phyloP scores from a whole-genome alignment of 371 early-diverging fungal genomes.

The Apophysomyces ossiformis region DNA sequence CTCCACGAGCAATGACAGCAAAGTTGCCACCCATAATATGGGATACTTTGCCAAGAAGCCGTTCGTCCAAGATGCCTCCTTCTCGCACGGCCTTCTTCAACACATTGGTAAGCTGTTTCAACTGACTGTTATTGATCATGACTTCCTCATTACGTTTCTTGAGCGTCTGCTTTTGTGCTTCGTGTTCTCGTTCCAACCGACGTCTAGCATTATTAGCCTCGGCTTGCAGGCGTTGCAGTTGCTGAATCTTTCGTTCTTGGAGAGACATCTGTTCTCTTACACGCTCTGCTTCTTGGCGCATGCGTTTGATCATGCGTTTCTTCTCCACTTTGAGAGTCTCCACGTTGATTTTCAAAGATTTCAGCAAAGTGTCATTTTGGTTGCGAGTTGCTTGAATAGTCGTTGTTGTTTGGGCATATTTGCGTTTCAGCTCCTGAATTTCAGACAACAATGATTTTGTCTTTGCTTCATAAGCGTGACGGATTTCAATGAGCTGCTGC shows the following conservation, averaged over 20 bases:
- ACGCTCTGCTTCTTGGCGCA: slow-evolving; percentile 75
- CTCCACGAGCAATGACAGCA: slow-evolving; percentile 37
- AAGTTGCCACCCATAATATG: slow-evolving; percentile 52
- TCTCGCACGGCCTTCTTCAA: slow-evolving; percentile 57
- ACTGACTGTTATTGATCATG: slow-evolving; percentile 58
- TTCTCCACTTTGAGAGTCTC: slow-evolving; percentile 79
- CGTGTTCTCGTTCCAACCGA: slow-evolving; percentile 70
- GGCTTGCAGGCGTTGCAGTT: slow-evolving; percentile 71
- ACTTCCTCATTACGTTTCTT: slow-evolving; percentile 63
- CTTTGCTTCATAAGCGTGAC: slow-evolving; percentile 71
- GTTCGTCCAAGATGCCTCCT: slow-evolving; percentile 52
- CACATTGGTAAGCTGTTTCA: slow-evolving; percentile 55
- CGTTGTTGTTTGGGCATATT: slow-evolving; percentile 61
- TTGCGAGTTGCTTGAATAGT: slow-evolving; percentile 60
- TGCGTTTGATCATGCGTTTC: slow-evolving; percentile 77
- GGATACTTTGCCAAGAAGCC: slow-evolving; percentile 42
- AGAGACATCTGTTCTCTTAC: slow-evolving; percentile 69
- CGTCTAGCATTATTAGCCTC: slow-evolving; percentile 68
- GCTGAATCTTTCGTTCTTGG: slow-evolving; percentile 76
- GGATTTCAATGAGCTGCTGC: slow-evolving; percentile 49
- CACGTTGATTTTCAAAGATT: slow-evolving; percentile 58
- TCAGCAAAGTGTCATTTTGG: slow-evolving; percentile 57
- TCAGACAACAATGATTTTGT: slow-evolving; percentile 71
- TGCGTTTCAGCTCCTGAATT: slow-evolving; percentile 70
- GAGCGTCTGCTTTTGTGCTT: slow-evolving; percentile 64